phyloP scores from a whole-genome alignment of 257 asterid genomes.

The Linderniella brevidens region DNA sequence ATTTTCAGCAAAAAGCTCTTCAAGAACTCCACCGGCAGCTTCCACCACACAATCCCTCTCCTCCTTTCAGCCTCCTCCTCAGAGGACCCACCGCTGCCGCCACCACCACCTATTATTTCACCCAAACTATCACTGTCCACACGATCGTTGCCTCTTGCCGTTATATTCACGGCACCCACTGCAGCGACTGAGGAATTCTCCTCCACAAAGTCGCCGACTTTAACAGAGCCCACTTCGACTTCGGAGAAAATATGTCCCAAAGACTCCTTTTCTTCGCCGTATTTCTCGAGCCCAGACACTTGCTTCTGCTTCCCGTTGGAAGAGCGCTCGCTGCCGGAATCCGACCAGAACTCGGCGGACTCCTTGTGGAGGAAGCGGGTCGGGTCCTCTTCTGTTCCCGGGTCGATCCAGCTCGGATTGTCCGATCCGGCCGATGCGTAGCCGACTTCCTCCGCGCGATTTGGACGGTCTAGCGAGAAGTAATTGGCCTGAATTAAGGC shows the following conservation, averaged over 20 bases:
- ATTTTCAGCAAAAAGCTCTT: conserved; percentile 43
- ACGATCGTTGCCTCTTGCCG: conserved; percentile 14
- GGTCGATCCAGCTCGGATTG: conserved; percentile 74
- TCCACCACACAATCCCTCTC: conserved; percentile 79
- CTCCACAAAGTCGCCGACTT: no score
- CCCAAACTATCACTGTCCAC: conserved; percentile 13
- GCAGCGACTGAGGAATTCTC: no score
- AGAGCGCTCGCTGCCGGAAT: conserved; percentile 52
- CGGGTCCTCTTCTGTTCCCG: conserved; percentile 31
- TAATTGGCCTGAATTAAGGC: conserved; percentile 41
- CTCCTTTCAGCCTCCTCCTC: conserved; percentile 31
- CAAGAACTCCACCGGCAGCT: conserved; percentile 71
- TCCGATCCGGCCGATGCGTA: conserved; percentile 41
- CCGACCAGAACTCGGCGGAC: conserved; percentile 46
- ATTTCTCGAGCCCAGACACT: conserved; percentile 10
- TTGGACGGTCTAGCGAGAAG: conserved; percentile 34
- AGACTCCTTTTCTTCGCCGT: no score
- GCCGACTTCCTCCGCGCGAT: conserved; percentile 18
- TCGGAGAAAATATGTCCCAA: no score
- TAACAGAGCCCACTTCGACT: no score
- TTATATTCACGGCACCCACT: neutral
- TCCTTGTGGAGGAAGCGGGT: conserved; percentile 24
- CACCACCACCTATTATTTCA: conserved; percentile 13
- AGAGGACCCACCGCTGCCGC: neutral
- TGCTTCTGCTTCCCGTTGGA: conserved; percentile 19